A percentile compares a stretch with the other conserved stretches of the same genome.
phyloP scores from a whole-genome alignment of 2,329 filamentous ascomycete species.

The Sphaerostilbella broomeana region DNA sequence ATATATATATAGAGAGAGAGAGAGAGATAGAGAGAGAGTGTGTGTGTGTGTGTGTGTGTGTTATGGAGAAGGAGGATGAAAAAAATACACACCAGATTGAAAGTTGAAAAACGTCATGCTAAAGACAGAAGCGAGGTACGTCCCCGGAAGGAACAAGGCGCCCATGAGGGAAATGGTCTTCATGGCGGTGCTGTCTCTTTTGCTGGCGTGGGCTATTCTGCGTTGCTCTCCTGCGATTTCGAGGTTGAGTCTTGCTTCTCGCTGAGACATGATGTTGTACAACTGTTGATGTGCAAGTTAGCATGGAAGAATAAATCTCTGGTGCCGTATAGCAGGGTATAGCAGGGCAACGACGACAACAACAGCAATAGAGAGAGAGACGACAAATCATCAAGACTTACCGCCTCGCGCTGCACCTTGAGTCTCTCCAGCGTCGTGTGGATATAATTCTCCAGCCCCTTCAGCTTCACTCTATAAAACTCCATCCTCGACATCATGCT shows the following conservation, averaged over 20 bases:
- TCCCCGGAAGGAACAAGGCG: conserved; percentile 56
- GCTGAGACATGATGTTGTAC: conserved; percentile 61
- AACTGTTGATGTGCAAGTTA: conserved; percentile 34
- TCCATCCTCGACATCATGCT: conserved; percentile 49
- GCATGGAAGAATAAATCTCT: neutral
- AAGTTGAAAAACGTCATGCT: conserved; percentile 64
- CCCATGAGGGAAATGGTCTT: conserved; percentile 59
- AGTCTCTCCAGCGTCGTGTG: conserved; percentile 55
- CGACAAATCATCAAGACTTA: conserved; percentile 28
- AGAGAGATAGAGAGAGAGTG: neutral
- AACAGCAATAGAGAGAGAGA: neutral
- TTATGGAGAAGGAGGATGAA: neutral
- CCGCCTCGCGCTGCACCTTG: conserved; percentile 55
- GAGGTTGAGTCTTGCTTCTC: conserved; percentile 57
- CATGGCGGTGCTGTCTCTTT: conserved; percentile 57
- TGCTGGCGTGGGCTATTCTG: conserved; percentile 52
- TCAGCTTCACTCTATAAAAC: conserved; percentile 55
- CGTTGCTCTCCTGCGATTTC: conserved; percentile 56
- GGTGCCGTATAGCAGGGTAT: no score
- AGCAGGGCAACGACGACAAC: no score
- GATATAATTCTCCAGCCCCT: conserved; percentile 56
- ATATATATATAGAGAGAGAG: neutral
- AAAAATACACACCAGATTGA: conserved; percentile 33
- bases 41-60: neutral
- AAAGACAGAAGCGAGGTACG: conserved; percentile 56